Base-by-base conservation (phyloP, 2,329 filamentous ascomycete genomes). In the Calonectria multiphialidica region DNA sequence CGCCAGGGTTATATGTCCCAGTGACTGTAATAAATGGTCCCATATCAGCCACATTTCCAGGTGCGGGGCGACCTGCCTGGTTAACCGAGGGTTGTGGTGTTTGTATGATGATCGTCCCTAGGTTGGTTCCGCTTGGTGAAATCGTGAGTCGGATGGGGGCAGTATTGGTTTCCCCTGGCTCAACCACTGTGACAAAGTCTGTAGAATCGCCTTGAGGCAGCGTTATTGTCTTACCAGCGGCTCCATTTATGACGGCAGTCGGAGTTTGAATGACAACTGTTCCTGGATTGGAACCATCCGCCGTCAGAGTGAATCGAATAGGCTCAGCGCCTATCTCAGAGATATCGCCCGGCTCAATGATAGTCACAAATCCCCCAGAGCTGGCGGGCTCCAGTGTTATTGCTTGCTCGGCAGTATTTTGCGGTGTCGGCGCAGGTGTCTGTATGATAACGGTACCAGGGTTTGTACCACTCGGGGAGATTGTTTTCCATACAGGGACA, bases 261-360 rank as follows among this genome's bases (percentile, higher is more conserved):
- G 76, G 76, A 0, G 76, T 78, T 30, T 78, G 76, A 4, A 78
- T 78, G 2, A 78, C 53, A 3, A 78, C 64, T 16, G 76, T 78
- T 2, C 76, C 76, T 1, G 72, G 73, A n/a, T 61, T 78, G 2
- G 73, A 77, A 2, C 76, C 76, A n/a, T 73, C 73, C 0, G 76
- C 76, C 1, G 71, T 66, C 2, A 78, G 70, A 0, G 76, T 78
- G 2, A 70, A 74, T 61, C 70, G 33, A 2, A 77, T 68, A 1
- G 76, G 75, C 0, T 72, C 74, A 6, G 75, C 78, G 0, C 73
- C 73, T 0, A 68, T 55, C 0, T 73, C 21, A 4, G 68, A 67
- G 2, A 67, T 70, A 35, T 74, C 70, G 1, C 68, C 72, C 0
- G 76, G 73, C 10, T 78, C 76, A 6, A 78, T 78, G 5, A 78